Conservation (phyloP, 371 early-diverging fungal genomes). For the Mortierella sp. region DNA sequence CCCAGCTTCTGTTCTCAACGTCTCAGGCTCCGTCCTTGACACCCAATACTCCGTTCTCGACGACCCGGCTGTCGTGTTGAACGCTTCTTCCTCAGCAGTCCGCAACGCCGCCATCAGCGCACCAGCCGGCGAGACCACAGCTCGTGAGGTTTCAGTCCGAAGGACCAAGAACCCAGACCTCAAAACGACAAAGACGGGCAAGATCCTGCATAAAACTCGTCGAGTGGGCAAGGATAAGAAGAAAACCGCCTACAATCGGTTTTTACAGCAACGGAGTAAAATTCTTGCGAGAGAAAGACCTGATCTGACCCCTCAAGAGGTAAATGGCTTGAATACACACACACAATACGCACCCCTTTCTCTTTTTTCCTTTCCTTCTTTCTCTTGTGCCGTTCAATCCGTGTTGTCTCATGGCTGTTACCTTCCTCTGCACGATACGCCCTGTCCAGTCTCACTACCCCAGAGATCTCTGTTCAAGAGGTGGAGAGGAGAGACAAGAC, state of each 20-base stretch:
- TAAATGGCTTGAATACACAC: constrained; percentile 17
- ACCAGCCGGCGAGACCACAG: background rate
- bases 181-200: constrained; percentile 43
- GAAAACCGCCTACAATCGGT: constrained; percentile 38
- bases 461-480: too few species aligned
- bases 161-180: constrained; percentile 26
- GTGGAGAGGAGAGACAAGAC: too few species aligned
- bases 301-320: constrained; percentile 34
- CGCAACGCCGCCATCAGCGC: background rate
- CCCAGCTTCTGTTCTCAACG: background rate
- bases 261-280: constrained; percentile 33
- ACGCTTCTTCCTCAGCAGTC: background rate
- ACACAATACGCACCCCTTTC: background rate
- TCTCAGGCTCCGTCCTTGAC: background rate
- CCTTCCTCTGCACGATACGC: background rate
- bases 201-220: constrained; percentile 25
- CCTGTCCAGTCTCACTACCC: too few species aligned
- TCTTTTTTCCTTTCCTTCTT: background rate
- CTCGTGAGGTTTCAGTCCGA: constrained; percentile 10
- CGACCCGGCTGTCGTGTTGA: background rate
- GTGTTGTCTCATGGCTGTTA: background rate
- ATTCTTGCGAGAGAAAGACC: constrained; percentile 13
- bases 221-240: constrained; percentile 14
- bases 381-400: background rate
- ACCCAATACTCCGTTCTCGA: background rate